Conservation (phyloP, 768 basidiomycete species). For the Crassisporium funariophilum region DNA sequence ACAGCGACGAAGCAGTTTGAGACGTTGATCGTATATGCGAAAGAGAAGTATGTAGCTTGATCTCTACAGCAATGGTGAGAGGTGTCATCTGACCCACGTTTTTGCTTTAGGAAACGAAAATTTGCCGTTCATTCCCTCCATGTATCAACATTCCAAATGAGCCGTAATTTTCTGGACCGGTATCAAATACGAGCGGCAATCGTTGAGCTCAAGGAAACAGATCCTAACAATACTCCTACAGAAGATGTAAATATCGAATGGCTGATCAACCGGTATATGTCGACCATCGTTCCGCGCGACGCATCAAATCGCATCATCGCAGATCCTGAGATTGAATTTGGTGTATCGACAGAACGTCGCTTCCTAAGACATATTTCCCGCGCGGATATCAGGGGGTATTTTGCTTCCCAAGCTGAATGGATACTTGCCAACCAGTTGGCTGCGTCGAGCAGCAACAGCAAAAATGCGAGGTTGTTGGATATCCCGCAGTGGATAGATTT, state of each 20-base stretch:
- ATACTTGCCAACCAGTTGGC: constrained; percentile 51
- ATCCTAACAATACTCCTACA: constrained; percentile 31
- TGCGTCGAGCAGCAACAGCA: constrained; percentile 20
- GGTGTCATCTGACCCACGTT: background rate
- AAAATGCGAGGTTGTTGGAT: constrained; percentile 37
- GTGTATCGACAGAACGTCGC: constrained; percentile 33
- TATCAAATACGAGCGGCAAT: constrained; percentile 53
- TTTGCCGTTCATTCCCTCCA: constrained; percentile 53
- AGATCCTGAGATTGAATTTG: constrained; percentile 30
- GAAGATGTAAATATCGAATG: constrained; percentile 49
- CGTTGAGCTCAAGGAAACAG: constrained; percentile 40
- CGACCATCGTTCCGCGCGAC: constrained; percentile 25
- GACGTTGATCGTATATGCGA: constrained; percentile 20
- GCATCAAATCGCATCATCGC: constrained; percentile 34
- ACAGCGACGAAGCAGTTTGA: constrained; percentile 22
- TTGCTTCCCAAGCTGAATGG: constrained; percentile 64
- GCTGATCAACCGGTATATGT: constrained; percentile 47
- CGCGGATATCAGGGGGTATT: constrained; percentile 50
- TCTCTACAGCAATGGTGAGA: background rate
- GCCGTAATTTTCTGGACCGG: constrained; percentile 53
- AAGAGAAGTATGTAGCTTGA: constrained; percentile 15
- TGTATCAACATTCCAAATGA: constrained; percentile 38
- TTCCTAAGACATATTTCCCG: constrained; percentile 49
- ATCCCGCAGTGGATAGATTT: constrained; percentile 51
- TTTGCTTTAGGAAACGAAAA: constrained; percentile 35